phyloP scores from a whole-genome alignment of 1,284 basidiomycete genomes.

The Ceratobasidium sp. region DNA sequence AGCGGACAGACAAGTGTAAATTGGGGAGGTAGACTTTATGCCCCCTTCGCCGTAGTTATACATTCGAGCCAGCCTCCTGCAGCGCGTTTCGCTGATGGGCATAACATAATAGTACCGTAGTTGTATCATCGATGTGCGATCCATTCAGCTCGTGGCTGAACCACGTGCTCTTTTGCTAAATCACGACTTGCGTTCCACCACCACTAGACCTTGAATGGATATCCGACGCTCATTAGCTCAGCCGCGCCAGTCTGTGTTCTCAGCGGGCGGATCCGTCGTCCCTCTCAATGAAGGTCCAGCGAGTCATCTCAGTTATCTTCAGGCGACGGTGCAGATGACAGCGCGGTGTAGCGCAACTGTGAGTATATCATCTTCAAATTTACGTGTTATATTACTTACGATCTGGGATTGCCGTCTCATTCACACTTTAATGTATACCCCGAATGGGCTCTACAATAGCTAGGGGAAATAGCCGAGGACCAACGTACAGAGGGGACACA shows the following conservation, averaged over 20 bases:
- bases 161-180: too few species aligned
- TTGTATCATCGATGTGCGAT: too few species aligned
- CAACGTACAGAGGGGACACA: slow-evolving; percentile 39
- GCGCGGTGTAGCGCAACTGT: slow-evolving; percentile 30
- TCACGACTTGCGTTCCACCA: too few species aligned
- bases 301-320: slow-evolving; percentile 34
- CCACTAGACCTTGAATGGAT: slow-evolving; percentile 7
- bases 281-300: slow-evolving; percentile 42
- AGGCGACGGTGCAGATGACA: slow-evolving; percentile 41
- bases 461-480: slow-evolving; percentile 35
- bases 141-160: too few species aligned
- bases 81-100: too few species aligned
- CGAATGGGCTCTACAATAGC: background rate
- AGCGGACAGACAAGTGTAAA: too few species aligned
- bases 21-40: too few species aligned
- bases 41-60: too few species aligned
- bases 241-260: slow-evolving; percentile 41
- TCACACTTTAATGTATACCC: too few species aligned
- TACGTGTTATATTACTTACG: background rate
- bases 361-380: background rate
- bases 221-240: slow-evolving; percentile 31
- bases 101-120: too few species aligned
- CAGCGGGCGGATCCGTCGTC: slow-evolving; percentile 39
- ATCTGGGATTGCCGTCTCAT: too few species aligned
- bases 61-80: too few species aligned